Percentiles rank a stretch among this genome's conserved stretches.
Evolutionary conservation across 2,329 filamentous ascomycete species (phyloP).

Genomic region (Huntiella savannae): DNA sequence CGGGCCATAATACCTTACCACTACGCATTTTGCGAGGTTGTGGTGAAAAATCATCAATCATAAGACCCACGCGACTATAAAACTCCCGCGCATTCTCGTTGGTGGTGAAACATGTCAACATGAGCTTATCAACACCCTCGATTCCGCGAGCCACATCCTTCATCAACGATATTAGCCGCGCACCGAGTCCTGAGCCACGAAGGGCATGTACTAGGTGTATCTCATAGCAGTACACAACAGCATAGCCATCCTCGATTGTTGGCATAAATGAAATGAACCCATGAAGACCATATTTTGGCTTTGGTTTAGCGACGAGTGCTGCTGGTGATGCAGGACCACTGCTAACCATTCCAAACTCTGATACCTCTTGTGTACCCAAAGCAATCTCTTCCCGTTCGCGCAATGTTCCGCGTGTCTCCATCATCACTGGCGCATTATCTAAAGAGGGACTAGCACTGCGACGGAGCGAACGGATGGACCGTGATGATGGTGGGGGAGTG

Average conservation of each 20-base stretch:
- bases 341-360: conserved; percentile 6
- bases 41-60: conserved; percentile 35
- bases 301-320: background rate
- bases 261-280: conserved; percentile 53
- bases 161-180: conserved; percentile 36
- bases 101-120: conserved; percentile 53
- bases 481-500: conserved; percentile 9
- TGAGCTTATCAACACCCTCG: conserved; percentile 39
- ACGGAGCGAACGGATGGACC: conserved; percentile 7
- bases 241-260: conserved; percentile 44
- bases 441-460: conserved; percentile 2
- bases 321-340: background rate
- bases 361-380: background rate
- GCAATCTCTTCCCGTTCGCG: background rate
- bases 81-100: conserved; percentile 40
- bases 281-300: conserved; percentile 17
- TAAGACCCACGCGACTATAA: conserved; percentile 42
- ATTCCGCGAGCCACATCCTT: conserved; percentile 34
- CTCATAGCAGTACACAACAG: conserved; percentile 63
- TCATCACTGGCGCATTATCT: background rate
- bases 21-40: conserved; percentile 31
- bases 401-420: conserved; percentile 1
- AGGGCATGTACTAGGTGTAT: conserved; percentile 44
- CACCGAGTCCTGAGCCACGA: conserved; percentile 44
- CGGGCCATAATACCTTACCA: conserved; percentile 32